Evolutionary conservation across 2,329 filamentous ascomycete genomes (phyloP).

Genomic region (Xylaria sp.): DNA sequence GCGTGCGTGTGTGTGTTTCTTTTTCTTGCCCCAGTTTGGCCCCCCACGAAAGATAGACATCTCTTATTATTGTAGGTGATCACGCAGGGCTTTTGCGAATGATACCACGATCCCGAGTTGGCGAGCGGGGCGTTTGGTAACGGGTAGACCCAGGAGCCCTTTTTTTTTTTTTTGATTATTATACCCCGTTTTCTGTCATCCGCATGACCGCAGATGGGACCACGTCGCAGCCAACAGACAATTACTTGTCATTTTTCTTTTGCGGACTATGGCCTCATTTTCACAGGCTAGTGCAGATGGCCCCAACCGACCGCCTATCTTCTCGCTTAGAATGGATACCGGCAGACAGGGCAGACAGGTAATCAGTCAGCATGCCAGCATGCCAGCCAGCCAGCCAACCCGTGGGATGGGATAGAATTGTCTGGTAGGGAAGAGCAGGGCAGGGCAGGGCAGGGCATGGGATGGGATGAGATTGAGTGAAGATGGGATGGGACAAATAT

Average conservation of each 20-base stretch:
- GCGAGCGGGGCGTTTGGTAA: conserved; percentile 23
- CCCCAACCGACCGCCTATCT: conserved; percentile 4
- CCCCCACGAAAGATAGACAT: conserved; percentile 33
- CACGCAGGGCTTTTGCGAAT: conserved; percentile 16
- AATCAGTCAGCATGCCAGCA: too few relatives aligned
- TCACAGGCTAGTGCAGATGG: conserved; percentile 12
- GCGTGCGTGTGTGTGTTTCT: too few relatives aligned
- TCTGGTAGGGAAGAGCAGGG: background rate
- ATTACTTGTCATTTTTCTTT: conserved; percentile 19
- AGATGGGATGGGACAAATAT: conserved; percentile 12
- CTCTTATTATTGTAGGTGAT: conserved; percentile 20
- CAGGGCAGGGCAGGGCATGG: background rate
- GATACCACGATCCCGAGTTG: conserved; percentile 9
- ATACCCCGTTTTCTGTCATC: conserved; percentile 34
- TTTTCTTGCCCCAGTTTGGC: conserved; percentile 18
- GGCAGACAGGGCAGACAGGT: background rate
- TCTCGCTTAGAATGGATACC: conserved; percentile 17
- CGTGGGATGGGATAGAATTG: background rate
- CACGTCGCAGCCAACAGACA: conserved; percentile 30
- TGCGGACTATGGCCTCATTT: conserved; percentile 2
- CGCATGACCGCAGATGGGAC: conserved; percentile 34
- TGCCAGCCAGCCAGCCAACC: background rate
- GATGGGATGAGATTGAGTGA: background rate
- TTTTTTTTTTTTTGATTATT: conserved; percentile 15
- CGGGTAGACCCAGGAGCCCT: conserved; percentile 23